Percentiles rank a stretch among this genome's conserved stretches.
These are phyloP conservation scores for Beauveria medogensis DNA, from an alignment of 2,329 filamentous ascomycete genomes.

Conservation along the genomic window DNA sequence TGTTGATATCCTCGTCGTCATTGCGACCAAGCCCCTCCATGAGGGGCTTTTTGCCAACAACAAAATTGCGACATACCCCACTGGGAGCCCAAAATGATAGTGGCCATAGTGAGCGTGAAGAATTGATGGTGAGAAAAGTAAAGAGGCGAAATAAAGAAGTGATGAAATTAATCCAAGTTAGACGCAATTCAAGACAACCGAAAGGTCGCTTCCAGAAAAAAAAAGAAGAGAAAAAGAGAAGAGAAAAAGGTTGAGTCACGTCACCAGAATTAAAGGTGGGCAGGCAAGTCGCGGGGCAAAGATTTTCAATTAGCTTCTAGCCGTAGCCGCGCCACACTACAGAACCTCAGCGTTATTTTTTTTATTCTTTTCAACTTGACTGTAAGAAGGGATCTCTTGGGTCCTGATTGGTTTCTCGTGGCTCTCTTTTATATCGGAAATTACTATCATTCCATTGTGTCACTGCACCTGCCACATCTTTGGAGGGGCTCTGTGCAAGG, in stretches of 20 bases:
- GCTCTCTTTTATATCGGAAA: too few species aligned
- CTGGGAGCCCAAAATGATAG: conserved; percentile 29
- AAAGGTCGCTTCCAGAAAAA: conserved; percentile 1
- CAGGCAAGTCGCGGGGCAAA: background rate
- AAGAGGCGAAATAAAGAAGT: too few species aligned
- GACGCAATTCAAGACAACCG: background rate
- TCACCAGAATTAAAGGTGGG: background rate
- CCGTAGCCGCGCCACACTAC: background rate
- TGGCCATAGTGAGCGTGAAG: conserved; percentile 17
- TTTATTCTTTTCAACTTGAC: too few species aligned
- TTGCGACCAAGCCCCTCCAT: background rate
- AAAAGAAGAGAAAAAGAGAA: conserved; percentile 10
- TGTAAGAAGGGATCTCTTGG: too few species aligned
- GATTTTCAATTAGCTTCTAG: background rate
- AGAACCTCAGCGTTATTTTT: background rate
- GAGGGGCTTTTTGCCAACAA: background rate
- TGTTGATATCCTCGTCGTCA: background rate
- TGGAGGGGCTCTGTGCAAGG: background rate
- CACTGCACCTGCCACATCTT: background rate
- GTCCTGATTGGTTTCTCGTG: too few species aligned
- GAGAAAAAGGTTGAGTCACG: background rate
- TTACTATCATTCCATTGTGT: background rate
- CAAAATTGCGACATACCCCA: conserved; percentile 25
- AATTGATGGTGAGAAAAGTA: background rate
- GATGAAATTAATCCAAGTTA: background rate